Percentiles rank a stretch among this genome's conserved stretches.
These are phyloP conservation scores for Beauveria rudraprayagi DNA, from an alignment of 2,329 filamentous ascomycete species.

Conservation along the genomic window DNA sequence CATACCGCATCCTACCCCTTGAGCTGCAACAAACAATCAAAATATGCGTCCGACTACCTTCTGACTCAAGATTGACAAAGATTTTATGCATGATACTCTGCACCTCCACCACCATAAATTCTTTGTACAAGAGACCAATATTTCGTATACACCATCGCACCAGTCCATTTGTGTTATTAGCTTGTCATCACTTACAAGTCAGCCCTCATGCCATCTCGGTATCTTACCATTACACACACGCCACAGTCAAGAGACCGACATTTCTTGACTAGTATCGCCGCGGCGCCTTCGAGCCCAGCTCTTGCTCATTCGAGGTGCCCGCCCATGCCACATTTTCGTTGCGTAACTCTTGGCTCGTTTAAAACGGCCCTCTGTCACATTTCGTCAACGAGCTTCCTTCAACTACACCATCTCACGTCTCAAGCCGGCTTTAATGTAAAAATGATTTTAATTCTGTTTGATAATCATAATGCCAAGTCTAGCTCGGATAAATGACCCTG, in stretches of 20 bases:
- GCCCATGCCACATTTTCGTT: not conserved
- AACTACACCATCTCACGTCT: not conserved
- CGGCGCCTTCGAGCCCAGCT: not conserved
- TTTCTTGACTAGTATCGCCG: not conserved
- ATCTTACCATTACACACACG: not conserved
- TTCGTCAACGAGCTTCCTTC: not conserved
- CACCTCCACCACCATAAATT: no score
- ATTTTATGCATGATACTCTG: no score
- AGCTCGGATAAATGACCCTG: not conserved
- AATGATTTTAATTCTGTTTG: not conserved
- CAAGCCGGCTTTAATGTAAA: not conserved
- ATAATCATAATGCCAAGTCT: not conserved
- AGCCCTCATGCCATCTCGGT: not conserved
- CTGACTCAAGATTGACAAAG: no score
- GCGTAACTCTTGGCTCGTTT: not conserved
- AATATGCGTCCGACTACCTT: no score
- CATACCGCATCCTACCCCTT: not conserved
- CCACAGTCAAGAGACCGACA: not conserved
- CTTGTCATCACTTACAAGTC: not conserved
- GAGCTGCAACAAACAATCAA: no score
- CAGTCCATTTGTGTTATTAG: no score
- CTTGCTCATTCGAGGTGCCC: not conserved
- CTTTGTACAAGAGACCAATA: no score
- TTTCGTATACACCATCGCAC: no score
- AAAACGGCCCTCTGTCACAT: not conserved